Base-by-base conservation (phyloP, 1,284 basidiomycete genomes). In the Pyrrhoderma lamaoense region DNA sequence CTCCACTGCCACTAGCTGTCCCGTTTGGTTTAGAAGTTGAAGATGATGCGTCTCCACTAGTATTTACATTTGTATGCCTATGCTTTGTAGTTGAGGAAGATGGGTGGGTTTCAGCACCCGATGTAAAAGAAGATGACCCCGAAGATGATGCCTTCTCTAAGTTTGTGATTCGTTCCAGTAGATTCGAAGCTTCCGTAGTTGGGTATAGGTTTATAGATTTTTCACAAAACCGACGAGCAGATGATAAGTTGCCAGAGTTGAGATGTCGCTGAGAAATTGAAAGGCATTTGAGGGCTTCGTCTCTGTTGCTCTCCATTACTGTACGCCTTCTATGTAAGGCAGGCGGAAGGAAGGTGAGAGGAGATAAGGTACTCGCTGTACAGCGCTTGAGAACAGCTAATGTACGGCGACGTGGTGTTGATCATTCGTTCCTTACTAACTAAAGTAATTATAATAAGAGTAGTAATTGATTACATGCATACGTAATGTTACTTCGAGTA, bases 261-360 rank as follows among this genome's bases (percentile, higher is more conserved):
- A 79, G 74, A 65, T 93, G 82, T 60, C 77, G 79, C 64, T 83
- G 81, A 9, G 92, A 85, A 55, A 94, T 88, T 44, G 70, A 64
- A 47, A 94, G 75, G 63, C 87, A 90, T 61, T 87, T 82, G 51
- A 86, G 67, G 23, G 90, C 90, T 67, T 93, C 92, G 63, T 93
- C 90, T 61, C 82, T 89, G 74, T 93, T 93, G 67, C 85, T 86
- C 65, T 92, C 89, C 89, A 92, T 92, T n/a, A n/a, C n/a, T n/a
- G n/a, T n/a, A n/a, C n/a, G n/a, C n/a, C n/a, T n/a, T n/a, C n/a
- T n/a, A n/a, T n/a, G n/a, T n/a, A n/a, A n/a, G n/a, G n/a, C n/a
- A n/a, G n/a, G 27, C 27, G 27, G 27, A 31, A 11, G 27, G 27
- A 31, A 11, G 27, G 11, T 11, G 27, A 5, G 27, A n/a, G n/a